Evolutionary conservation across 768 basidiomycete genomes (phyloP), one percentile per base, ranked within the genome.

Genomic region (Mycena vulgaris): DNA sequence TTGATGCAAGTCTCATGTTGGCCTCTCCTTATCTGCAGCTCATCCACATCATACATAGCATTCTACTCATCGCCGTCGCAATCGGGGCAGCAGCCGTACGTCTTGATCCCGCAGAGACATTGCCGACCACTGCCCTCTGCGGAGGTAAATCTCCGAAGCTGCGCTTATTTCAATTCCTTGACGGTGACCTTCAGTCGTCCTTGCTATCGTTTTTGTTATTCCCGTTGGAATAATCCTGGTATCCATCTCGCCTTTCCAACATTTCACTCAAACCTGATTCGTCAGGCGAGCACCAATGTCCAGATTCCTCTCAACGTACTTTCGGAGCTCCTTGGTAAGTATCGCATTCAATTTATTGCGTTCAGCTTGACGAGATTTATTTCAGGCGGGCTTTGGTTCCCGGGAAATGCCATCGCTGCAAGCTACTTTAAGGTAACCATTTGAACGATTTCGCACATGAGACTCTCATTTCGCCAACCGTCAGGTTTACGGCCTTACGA

Each of bases 301-400:
- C 75, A 80, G 57, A 73, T 83, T 49, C 78, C 78, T 19, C 75
- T 83, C 28, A 82, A 83, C 66, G 77, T 80, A 45, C 78, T 84
- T 19, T 82, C 83, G 13, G 84, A 86, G 75, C 76, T 84, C 65
- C 80, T 75, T 16, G 74, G 74, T 48, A 68, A 66, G n/a, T 68
- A n/a, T n/a, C n/a, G n/a, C n/a, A n/a, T n/a, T n/a, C n/a, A n/a
- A n/a, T n/a, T n/a, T n/a, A 40, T 19, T 11, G 5, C 40, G 3
- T 5, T 9, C 40, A 40, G 40, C 40, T 40, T 40, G 40, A 40
- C 19, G 40, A 9, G 14, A 40, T 17, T 17, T 13, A 9, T 19
- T 17, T 13, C 61, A 51, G 49, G 74, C 25, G 71, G 71, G 28
- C 70, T 78, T 30, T 76, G 78, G 73, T 75, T 81, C 58, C 75